Conservation (phyloP, 2,329 filamentous ascomycete species). For the Curvularia eragrostidis region DNA sequence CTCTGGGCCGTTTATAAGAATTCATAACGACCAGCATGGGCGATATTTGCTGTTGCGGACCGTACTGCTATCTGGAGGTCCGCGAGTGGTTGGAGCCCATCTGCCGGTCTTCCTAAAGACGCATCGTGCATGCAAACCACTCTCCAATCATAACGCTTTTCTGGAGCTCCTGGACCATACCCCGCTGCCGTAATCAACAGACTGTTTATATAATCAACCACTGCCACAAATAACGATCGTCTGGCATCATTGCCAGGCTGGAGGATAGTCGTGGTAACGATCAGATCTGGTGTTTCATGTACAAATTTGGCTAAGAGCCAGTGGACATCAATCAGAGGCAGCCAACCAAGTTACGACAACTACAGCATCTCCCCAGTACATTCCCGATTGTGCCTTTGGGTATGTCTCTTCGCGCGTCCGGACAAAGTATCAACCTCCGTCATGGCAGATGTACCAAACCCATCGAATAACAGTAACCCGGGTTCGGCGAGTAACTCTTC, state of each 20-base stretch:
- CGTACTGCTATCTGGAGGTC: background rate
- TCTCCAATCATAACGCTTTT: conserved; percentile 15
- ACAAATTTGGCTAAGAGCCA: conserved; percentile 1
- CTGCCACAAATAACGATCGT: background rate
- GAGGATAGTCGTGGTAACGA: background rate
- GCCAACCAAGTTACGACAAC: background rate
- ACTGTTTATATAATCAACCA: conserved; percentile 14
- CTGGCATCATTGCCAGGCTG: background rate
- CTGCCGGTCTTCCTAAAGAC: conserved; percentile 4
- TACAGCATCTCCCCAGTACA: background rate
- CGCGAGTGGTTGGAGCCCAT: background rate
- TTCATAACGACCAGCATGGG: background rate
- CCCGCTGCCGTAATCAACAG: conserved; percentile 20
- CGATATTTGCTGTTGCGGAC: background rate
- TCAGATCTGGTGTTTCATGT: background rate
- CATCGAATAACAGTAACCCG: background rate
- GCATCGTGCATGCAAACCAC: background rate
- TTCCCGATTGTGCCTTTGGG: background rate
- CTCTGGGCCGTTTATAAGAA: no score
- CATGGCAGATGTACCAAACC: background rate
- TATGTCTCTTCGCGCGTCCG: background rate
- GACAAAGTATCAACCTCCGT: background rate
- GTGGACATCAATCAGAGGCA: background rate
- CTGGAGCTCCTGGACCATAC: conserved; percentile 1
- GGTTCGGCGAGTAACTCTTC: background rate